These are phyloP conservation scores for Speleostelium caveatum DNA, from an alignment of 78 protist genomes.

Conservation along the genomic window DNA sequence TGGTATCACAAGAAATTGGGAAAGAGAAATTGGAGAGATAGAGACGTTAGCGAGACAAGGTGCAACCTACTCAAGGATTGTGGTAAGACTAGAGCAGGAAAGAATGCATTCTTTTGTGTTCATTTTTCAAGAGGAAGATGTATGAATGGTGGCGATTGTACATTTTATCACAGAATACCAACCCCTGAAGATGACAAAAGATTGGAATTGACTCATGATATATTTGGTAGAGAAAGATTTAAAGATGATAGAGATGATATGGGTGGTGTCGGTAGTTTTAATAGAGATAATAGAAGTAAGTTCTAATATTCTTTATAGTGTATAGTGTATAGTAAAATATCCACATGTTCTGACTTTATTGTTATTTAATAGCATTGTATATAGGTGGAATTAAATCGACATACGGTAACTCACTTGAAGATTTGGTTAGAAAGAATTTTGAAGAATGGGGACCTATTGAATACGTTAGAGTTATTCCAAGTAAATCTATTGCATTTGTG, in stretches of 20 bases:
- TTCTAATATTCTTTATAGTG: not conserved
- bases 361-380: constrained; percentile 43
- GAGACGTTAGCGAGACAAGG: constrained; percentile 58
- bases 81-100: constrained; percentile 73
- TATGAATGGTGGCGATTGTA: constrained; percentile 73
- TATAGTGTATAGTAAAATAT: too few species aligned
- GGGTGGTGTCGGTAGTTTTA: constrained; percentile 85
- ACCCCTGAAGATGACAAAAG: constrained; percentile 70
- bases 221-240: constrained; percentile 82
- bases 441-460: constrained; percentile 75
- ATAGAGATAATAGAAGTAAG: constrained; percentile 78
- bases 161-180: constrained; percentile 76
- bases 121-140: constrained; percentile 73
- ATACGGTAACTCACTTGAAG: constrained; percentile 26
- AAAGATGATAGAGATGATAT: constrained; percentile 80
- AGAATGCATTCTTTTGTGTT: constrained; percentile 56
- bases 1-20: constrained; percentile 80
- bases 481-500: constrained; percentile 82
- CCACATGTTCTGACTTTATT: too few species aligned
- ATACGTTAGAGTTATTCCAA: constrained; percentile 68
- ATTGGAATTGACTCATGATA: constrained; percentile 61
- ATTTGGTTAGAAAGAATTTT: constrained; percentile 48
- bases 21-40: constrained; percentile 48
- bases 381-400: constrained; percentile 62
- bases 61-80: constrained; percentile 68